These are phyloP conservation scores for Carex scoparia DNA, from an alignment of 176 grass and related monocot species.

Conservation along the genomic window DNA sequence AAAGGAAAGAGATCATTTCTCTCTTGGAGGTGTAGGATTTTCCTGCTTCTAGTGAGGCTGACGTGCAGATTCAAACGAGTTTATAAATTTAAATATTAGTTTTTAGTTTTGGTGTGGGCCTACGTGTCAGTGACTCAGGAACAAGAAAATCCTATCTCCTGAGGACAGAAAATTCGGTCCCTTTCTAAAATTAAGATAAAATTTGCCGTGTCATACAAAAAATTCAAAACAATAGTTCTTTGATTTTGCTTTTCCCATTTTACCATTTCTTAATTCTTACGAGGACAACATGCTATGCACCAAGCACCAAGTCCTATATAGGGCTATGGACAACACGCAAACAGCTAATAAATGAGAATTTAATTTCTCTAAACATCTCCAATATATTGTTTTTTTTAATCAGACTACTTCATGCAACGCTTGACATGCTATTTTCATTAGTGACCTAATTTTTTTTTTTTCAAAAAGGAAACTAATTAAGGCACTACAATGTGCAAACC, in stretches of 20 bases:
- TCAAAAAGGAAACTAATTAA: not conserved
- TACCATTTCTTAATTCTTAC: not conserved
- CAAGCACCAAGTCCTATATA: not conserved
- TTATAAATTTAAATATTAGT: too few relatives aligned
- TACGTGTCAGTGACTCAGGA: too few relatives aligned
- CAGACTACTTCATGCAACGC: not conserved
- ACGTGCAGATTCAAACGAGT: too few relatives aligned
- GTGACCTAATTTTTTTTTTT: not conserved
- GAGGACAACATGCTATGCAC: conserved; percentile 13
- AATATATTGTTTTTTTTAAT: not conserved
- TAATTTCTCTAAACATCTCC: not conserved
- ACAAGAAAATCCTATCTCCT: too few relatives aligned
- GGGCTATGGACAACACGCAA: not conserved
- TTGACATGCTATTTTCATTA: not conserved
- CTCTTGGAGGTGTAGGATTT: too few relatives aligned
- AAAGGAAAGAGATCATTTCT: too few relatives aligned
- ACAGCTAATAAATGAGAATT: not conserved
- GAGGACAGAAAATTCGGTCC: too few relatives aligned
- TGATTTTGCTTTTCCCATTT: not conserved
- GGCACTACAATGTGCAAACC: not conserved
- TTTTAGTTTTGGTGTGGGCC: too few relatives aligned
- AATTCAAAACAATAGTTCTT: not conserved
- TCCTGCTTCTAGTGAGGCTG: too few relatives aligned
- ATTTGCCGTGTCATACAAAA: not conserved
- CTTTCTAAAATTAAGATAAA: not conserved